Base-by-base conservation (phyloP, 768 basidiomycete genomes). In the Ramaria sp. region DNA sequence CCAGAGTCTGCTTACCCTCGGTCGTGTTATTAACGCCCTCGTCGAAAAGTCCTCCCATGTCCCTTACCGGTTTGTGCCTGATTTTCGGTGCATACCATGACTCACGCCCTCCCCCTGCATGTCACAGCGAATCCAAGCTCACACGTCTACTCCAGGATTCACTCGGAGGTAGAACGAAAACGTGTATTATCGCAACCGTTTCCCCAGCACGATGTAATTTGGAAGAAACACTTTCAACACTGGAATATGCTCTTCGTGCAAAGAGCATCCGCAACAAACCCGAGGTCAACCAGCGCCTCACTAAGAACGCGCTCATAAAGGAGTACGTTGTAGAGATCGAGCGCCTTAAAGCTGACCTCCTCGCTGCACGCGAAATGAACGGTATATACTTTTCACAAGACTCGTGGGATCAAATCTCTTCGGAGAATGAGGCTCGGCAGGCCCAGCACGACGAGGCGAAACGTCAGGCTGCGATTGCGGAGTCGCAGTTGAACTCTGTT, bases 61-160 rank as follows among this genome's bases (percentile, higher is more conserved):
- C 46, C 96, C 96, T 7, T 99, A 98, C 68, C 82, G 93, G 90
- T 89, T 61, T 57, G 77, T 65, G 9, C 27, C 17, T 15, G 43
- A 5, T 15, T 53, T 56, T 49, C 37, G 50, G 59, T 33, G 59
- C 43, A 57, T 19, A 33, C 47, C n/a, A n/a, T 34, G n/a, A 2
- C 54, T 52, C 19, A 59, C 51, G 12, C 59, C 47, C 10, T 10
- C 27, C 37, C n/a, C n/a, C 9, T 19, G n/a, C 6, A 11, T n/a
- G n/a, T 48, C 54, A 10, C 64, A 90, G 92, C 27, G 96, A 99
- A 71, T 97, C 95, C 2, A 98, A 98, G 67, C 85, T 99, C 53
- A 99, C 96, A 13, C 89, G 96, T 37, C 78, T 99, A 10, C 78
- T 99, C 4, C 95, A 98, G 84, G 96, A 99, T 71, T 99, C 96